Base-by-base conservation (phyloP, 257 asterid species). In the Fraxinus quadrangulata region DNA sequence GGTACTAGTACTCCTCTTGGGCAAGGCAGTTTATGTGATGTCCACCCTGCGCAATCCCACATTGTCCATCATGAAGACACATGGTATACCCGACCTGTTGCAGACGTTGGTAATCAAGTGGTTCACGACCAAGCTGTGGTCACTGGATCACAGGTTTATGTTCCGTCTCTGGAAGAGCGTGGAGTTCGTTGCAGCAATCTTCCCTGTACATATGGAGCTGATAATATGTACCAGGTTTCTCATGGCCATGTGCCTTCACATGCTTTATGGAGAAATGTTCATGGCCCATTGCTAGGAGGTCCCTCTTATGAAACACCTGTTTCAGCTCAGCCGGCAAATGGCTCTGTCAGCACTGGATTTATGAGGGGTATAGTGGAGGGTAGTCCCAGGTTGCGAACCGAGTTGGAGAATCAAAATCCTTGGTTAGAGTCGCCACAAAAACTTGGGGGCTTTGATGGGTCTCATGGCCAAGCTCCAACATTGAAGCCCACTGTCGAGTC, bases 201-300 rank as follows among this genome's bases (percentile, higher is more conserved):
- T 73, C 78, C 93, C 4, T 87, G 81, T 84, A 76, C 88, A 8
- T 87, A 90, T 77, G 98, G 92, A 79, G 67, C 79, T 56, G 99
- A 95, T 77, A 83, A 87, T 16, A 49, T 84, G 30, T 87, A 84
- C 85, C 96, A 90, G 88, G 87, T 83, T 76, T 86, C 92, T 71
- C 96, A 85, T 71, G 93, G 88, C 75, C 96, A 86, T 71, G 70
- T 86, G 63, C 89, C 92, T 74, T 59, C 91, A 51, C 94, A 89
- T 65, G 40, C 94, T 71, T 34, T 86, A 54, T 85, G 97, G 98
- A 90, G 99, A 89, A 96, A 93, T 78, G 85, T 85, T 59, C 97
- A 88, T 68, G 77, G 78, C 78, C 92, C 89, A 21, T 21, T 86
- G 74, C 96, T 83, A 51, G 96, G 89, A 42, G 76, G 84, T 84